Conservation (phyloP, 139 green algal species). For the Haematococcus lacustris region DNA sequence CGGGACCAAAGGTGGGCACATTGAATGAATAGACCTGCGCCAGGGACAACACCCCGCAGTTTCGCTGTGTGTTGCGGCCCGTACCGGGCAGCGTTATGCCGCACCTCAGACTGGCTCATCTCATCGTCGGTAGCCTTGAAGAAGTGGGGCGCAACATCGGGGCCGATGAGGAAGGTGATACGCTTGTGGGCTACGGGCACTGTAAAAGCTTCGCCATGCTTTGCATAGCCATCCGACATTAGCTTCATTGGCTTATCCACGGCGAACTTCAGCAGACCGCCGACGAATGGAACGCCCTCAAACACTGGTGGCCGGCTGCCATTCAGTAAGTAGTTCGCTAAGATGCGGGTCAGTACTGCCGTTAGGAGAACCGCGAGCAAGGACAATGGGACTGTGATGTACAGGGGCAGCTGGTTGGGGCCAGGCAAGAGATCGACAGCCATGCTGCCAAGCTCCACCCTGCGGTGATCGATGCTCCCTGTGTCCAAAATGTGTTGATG, state of each 20-base stretch:
- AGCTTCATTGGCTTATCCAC: conserved; percentile 60
- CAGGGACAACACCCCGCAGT: no score
- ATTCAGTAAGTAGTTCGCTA: background rate
- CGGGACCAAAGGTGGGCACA: conserved; percentile 92
- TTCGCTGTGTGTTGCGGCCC: no score
- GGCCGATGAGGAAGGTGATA: conserved; percentile 96
- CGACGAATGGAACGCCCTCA: conserved; percentile 83
- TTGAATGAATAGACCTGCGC: conserved; percentile 94
- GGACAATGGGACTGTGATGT: no score
- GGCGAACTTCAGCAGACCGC: conserved; percentile 89
- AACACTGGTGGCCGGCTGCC: conserved; percentile 61
- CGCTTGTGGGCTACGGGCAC: conserved; percentile 90
- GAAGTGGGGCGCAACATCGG: conserved; percentile 82
- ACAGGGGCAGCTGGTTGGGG: no score
- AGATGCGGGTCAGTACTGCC: background rate
- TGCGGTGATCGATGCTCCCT: no score
- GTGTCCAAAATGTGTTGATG: no score
- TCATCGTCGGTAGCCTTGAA: conserved; percentile 92
- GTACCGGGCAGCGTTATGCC: background rate
- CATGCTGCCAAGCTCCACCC: no score
- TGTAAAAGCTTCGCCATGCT: conserved; percentile 89
- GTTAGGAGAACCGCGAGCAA: no score
- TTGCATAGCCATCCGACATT: conserved; percentile 71
- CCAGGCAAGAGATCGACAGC: no score
- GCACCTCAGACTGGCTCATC: conserved; percentile 86